Conservation (phyloP, 2,329 filamentous ascomycete genomes). For the Alternaria ethzedia region DNA sequence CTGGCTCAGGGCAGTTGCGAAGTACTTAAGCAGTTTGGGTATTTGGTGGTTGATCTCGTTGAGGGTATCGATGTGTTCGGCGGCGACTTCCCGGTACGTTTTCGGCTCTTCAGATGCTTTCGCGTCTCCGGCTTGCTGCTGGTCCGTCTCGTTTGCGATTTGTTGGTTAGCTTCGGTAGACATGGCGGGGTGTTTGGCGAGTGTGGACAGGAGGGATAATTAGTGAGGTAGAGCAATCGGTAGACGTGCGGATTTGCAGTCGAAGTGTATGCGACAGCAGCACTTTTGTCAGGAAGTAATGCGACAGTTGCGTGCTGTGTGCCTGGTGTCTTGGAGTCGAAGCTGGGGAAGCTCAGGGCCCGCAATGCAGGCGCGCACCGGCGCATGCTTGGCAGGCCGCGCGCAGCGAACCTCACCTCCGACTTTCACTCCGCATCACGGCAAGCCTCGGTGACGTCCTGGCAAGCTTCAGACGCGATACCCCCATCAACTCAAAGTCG, state of each 20-base stretch:
- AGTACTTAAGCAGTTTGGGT: conserved; percentile 70
- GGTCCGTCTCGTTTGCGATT: conserved; percentile 1
- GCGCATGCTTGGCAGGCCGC: conserved; percentile 25
- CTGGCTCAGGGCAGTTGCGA: conserved; percentile 78
- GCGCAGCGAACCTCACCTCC: conserved; percentile 30
- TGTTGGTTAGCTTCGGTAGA: conserved; percentile 13
- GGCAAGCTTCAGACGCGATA: conserved; percentile 6
- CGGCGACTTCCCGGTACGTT: conserved; percentile 40
- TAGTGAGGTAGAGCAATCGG: neutral
- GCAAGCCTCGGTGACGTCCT: conserved; percentile 10
- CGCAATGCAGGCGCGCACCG: conserved; percentile 8
- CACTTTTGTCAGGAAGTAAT: neutral
- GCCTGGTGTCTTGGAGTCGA: neutral
- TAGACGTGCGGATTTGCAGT: neutral
- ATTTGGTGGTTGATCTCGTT: conserved; percentile 37
- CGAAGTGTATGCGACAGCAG: neutral
- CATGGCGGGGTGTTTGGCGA: conserved; percentile 17
- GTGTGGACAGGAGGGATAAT: neutral
- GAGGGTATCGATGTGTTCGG: conserved; percentile 42
- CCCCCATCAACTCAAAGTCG: neutral
- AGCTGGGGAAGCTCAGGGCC: conserved; percentile 7
- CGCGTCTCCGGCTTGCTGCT: conserved; percentile 3
- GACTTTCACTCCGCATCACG: conserved; percentile 28
- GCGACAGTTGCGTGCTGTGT: neutral
- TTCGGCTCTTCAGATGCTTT: conserved; percentile 17